Conservation (phyloP, 2,329 filamentous ascomycete species). For the Alternaria sp. region DNA sequence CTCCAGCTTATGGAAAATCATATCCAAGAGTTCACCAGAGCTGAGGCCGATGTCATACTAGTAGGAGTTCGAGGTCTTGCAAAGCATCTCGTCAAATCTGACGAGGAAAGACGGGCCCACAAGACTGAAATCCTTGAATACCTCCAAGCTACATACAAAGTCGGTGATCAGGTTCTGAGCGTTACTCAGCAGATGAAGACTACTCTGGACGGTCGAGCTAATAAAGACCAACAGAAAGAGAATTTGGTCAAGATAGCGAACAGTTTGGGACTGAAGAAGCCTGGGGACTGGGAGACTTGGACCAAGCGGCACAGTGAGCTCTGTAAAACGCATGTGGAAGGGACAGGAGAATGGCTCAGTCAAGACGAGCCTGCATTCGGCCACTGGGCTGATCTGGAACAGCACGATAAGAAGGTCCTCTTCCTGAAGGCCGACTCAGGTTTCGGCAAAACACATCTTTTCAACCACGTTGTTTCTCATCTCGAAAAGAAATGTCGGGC, state of each 20-base stretch:
- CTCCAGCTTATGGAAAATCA: background rate
- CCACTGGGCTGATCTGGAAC: background rate
- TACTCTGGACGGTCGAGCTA: background rate
- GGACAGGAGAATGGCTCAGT: constrained; percentile 6
- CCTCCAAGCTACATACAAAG: background rate
- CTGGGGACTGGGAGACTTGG: constrained; percentile 6
- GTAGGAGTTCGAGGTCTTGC: background rate
- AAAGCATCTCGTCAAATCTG: background rate
- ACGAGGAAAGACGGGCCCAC: background rate
- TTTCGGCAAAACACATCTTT: background rate
- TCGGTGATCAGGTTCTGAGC: background rate
- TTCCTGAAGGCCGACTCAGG: background rate
- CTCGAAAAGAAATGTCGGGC: background rate
- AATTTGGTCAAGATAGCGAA: background rate
- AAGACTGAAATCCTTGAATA: too few species aligned
- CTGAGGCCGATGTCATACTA: background rate
- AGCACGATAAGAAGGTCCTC: background rate
- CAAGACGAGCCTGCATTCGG: background rate
- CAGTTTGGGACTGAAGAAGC: background rate
- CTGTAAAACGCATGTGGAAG: background rate
- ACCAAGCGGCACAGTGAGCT: constrained; percentile 2
- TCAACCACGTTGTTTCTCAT: background rate
- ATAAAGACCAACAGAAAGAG: background rate
- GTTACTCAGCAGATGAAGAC: constrained; percentile 1
- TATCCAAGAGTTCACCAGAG: background rate